phyloP scores from a whole-genome alignment of 169 alveolate species.

The Plasmodium malariae region DNA sequence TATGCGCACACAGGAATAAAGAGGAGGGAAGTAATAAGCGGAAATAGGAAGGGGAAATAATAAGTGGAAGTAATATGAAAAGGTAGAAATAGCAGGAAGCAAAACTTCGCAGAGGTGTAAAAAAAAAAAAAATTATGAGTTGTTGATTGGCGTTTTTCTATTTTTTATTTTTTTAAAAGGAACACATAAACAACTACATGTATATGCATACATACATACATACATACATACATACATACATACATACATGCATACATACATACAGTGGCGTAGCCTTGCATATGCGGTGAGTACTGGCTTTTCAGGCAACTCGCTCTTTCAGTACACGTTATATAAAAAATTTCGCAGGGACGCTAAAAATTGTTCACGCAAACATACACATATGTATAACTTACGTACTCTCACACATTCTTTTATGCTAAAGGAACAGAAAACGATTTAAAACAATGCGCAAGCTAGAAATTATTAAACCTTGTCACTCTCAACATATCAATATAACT shows the following conservation, averaged over 20 bases:
- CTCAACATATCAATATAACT: background rate
- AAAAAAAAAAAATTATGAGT: background rate
- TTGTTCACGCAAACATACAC: background rate
- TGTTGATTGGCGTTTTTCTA: no score
- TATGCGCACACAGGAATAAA: no score
- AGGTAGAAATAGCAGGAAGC: no score
- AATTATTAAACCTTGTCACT: no score
- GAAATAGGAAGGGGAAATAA: no score
- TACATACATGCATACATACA: slow-evolving; percentile 6
- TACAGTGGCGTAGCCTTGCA: background rate
- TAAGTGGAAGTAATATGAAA: no score
- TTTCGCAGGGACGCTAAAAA: background rate
- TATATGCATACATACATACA: no score
- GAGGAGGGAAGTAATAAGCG: no score
- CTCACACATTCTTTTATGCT: no score
- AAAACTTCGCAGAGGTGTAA: slow-evolving; percentile 5
- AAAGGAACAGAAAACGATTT: no score
- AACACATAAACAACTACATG: background rate
- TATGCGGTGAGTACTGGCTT: slow-evolving; percentile 6
- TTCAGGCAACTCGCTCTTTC: background rate
- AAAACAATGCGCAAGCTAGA: no score
- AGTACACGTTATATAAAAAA: background rate
- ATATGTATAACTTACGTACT: background rate
- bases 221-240: background rate
- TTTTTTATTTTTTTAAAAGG: background rate